Conservation (phyloP, 208 protist species). For the Histomonas meleagridis region DNA sequence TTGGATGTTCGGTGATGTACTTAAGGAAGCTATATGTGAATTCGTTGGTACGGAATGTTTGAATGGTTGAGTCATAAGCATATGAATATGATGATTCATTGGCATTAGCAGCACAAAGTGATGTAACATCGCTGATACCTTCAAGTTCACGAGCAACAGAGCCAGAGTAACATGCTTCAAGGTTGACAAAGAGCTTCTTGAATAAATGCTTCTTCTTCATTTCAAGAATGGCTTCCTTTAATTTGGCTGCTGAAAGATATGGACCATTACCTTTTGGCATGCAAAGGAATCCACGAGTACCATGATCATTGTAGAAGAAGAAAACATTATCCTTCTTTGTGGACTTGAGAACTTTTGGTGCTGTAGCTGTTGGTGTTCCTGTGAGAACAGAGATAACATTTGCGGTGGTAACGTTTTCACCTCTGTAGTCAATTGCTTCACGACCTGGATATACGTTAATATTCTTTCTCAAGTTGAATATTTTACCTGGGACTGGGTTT, state of each 20-base stretch:
- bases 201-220: background rate
- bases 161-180: background rate
- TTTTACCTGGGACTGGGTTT: background rate
- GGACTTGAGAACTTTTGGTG: too few species aligned
- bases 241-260: background rate
- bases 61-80: background rate
- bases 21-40: background rate
- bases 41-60: background rate
- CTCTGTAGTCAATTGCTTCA: background rate
- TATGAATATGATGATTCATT: background rate
- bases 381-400: background rate
- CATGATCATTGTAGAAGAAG: constrained; percentile 52
- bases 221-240: background rate
- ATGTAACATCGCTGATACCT: background rate
- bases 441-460: background rate
- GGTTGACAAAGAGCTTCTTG: background rate
- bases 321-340: constrained; percentile 44
- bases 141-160: background rate
- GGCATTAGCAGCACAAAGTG: background rate
- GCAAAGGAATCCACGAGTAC: constrained; percentile 39
- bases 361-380: background rate
- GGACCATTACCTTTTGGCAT: constrained; percentile 26
- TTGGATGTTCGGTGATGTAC: background rate
- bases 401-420: background rate
- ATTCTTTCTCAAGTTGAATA: background rate